Base-by-base conservation (phyloP, 108 stramenopile species). In the Conticribra guillardii region DNA sequence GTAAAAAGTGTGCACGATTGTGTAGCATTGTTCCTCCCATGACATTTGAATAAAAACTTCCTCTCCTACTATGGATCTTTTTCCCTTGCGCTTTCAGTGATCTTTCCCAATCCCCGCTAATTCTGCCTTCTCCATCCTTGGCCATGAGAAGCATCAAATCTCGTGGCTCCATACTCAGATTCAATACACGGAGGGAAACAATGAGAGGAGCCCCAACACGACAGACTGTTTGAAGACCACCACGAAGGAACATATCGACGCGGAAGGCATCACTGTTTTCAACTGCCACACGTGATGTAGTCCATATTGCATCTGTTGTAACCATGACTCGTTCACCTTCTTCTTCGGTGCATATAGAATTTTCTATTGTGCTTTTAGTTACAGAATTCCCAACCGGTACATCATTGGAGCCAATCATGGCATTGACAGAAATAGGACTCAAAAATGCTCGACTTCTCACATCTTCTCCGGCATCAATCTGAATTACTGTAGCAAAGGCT, bases 181-280 rank as follows among this genome's bases (percentile, higher is more conserved):
- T 94, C 24, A 87, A 78, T 8, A 94, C 87, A 22, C 82, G 78
- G 1, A 94, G 73, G 3, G 69, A 67, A 3, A 94, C 79, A 30
- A 82, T 75, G 48, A 91, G 59, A 5, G 87, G 88, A 37, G 84
- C 83, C 3, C 93, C 93, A 24, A 89, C 77, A 3, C 62, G 51
- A 45, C 84, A 86, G 17, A 56, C 46, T n/a, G 73, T 83, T 33
- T 57, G 48, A 18, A 58, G 66, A 0, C 71, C 69, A 30, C 75
- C 80, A 4, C 65, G 67, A 23, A 81, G 70, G 32, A 54, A 71
- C 74, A 94, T 80, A 53, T 85, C 81, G 8, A 94, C 74, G 19
- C 84, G 81, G 62, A 94, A 91, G 23, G 90, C 89, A 68, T 94
- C 93, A 9, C 84, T 80, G 31, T 89, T 87, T 79, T 88, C 90